These are phyloP conservation scores for Triadica sebifera DNA, from an alignment of 345 rosid genomes.

Conservation along the genomic window DNA sequence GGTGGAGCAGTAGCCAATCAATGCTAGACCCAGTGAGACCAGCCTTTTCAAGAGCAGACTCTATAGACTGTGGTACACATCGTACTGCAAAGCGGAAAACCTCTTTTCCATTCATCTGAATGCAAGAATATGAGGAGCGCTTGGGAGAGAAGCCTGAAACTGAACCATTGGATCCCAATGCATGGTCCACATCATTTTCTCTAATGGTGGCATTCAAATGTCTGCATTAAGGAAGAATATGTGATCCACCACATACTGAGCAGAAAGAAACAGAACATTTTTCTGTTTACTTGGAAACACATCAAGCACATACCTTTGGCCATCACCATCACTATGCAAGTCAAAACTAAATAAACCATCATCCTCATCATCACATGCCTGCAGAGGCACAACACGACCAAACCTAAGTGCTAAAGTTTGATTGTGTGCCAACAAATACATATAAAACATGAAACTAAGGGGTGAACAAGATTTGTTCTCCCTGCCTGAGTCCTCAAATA, in stretches of 20 bases:
- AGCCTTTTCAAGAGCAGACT: constrained; percentile 70
- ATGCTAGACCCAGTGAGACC: constrained; percentile 66
- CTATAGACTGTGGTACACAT: constrained; percentile 81
- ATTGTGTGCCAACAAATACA: too few relatives aligned
- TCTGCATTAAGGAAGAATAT: constrained; percentile 39
- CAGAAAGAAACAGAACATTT: constrained; percentile 7
- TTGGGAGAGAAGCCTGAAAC: constrained; percentile 56
- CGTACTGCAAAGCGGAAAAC: constrained; percentile 87
- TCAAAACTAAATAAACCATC: constrained; percentile 85
- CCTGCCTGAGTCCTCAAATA: too few relatives aligned
- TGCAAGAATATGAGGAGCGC: constrained; percentile 54
- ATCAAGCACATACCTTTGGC: constrained; percentile 50
- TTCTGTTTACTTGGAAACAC: constrained; percentile 5
- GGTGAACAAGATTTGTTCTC: too few relatives aligned
- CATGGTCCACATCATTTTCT: constrained; percentile 42
- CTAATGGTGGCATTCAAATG: constrained; percentile 57
- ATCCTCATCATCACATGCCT: constrained; percentile 83
- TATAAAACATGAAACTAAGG: too few relatives aligned
- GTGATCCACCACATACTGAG: neutral
- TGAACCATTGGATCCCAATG: constrained; percentile 62
- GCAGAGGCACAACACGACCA: constrained; percentile 23
- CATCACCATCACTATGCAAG: constrained; percentile 81
- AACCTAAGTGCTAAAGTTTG: neutral
- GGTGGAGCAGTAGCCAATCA: constrained; percentile 95
- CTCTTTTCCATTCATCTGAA: constrained; percentile 91